A percentile compares a stretch with the other conserved stretches of the same genome.
Evolutionary conservation across 2,329 filamentous ascomycete genomes (phyloP).

Genomic region (Stachybotrys elegans): DNA sequence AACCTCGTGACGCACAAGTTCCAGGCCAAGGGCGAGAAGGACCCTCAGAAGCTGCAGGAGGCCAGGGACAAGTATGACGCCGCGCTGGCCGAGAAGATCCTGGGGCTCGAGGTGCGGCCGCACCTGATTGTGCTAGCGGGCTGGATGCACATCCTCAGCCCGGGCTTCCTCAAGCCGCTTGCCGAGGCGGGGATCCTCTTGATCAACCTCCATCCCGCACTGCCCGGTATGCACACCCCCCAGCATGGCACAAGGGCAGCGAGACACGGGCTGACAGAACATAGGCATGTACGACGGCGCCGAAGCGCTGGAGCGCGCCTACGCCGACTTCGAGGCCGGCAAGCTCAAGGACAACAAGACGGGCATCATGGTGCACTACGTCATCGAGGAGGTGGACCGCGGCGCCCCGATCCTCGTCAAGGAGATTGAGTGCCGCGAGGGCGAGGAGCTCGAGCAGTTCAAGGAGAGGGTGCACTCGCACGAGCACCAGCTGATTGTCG

Average conservation of each 20-base stretch:
- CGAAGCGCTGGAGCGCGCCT: conserved; percentile 73
- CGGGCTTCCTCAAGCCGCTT: conserved; percentile 65
- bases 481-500: conserved; percentile 76
- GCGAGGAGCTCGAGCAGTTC: conserved; percentile 60
- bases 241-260: neutral
- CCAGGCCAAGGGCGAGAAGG: conserved; percentile 51
- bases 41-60: conserved; percentile 46
- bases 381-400: conserved; percentile 74
- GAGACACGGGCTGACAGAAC: too few species aligned
- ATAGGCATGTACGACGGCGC: conserved; percentile 71
- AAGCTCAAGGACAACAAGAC: conserved; percentile 64
- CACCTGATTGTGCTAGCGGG: conserved; percentile 77
- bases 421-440: conserved; percentile 62
- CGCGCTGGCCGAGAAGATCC: conserved; percentile 64
- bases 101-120: conserved; percentile 50
- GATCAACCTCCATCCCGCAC: conserved; percentile 78
- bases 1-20: conserved; percentile 73
- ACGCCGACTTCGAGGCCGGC: conserved; percentile 61
- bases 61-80: conserved; percentile 69
- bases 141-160: conserved; percentile 80
- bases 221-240: conserved; percentile 49
- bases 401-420: conserved; percentile 66
- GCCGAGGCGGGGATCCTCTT: conserved; percentile 57
- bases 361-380: conserved; percentile 87
- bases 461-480: conserved; percentile 68